These are phyloP conservation scores for Balansia obtecta DNA, from an alignment of 2,329 filamentous ascomycete species.

Conservation along the genomic window DNA sequence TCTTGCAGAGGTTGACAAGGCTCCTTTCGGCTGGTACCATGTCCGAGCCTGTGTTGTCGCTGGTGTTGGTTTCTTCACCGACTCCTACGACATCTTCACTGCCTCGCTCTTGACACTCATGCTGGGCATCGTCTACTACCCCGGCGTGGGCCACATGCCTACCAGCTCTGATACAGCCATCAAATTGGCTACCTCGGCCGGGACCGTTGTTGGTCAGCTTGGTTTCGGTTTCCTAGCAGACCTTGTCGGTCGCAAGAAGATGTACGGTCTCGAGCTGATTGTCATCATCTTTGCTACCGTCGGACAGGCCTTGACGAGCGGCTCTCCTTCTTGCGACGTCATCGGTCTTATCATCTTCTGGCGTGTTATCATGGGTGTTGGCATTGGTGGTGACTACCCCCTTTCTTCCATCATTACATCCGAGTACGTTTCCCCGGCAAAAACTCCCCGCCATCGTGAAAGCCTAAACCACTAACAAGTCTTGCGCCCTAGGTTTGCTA, in stretches of 20 bases:
- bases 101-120: constrained; percentile 62
- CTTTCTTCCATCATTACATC: constrained; percentile 75
- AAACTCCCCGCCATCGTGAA: not conserved
- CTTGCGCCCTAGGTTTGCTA: constrained; percentile 40
- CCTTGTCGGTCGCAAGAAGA: constrained; percentile 58
- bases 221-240: constrained; percentile 71
- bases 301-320: constrained; percentile 54
- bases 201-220: constrained; percentile 73
- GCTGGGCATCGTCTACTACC: constrained; percentile 68
- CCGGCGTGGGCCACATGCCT: constrained; percentile 46
- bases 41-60: constrained; percentile 65
- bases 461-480: not conserved
- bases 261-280: constrained; percentile 66
- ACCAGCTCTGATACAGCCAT: constrained; percentile 63
- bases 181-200: constrained; percentile 73
- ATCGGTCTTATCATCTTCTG: constrained; percentile 65
- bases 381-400: constrained; percentile 53
- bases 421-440: constrained; percentile 38
- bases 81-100: constrained; percentile 75
- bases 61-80: constrained; percentile 81
- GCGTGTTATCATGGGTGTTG: constrained; percentile 56
- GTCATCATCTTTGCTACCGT: constrained; percentile 70
- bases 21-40: constrained; percentile 76
- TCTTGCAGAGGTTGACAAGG: constrained; percentile 71
- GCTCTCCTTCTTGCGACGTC: constrained; percentile 49